Evolutionary conservation across 495 filamentous ascomycete species (phyloP), one percentile per base, ranked within the genome.

Genomic region (Platismatia glauca): DNA sequence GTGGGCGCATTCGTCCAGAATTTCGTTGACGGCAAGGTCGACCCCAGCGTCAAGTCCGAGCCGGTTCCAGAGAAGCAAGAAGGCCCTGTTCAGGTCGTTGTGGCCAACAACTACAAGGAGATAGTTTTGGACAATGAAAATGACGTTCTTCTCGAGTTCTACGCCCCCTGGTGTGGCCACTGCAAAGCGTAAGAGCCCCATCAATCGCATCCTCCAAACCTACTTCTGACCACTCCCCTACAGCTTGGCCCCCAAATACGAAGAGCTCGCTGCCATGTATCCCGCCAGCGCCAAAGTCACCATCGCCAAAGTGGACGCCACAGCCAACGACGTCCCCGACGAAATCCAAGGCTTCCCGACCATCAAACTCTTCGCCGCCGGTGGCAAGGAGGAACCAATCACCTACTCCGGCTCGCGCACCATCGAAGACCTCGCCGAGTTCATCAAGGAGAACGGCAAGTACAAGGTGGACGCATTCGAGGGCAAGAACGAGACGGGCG

Each of bases 161-260:
- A 99, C 77, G 94, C 94, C 38, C 95, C 95, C 53, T 97, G 94
- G 95, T 99, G 95, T 73, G 94, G 94, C 71, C 94, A 98, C 84
- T 98, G 94, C 90, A 98, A 98, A 82, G 85, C 91, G 76, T 83
- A 77, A 72, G 78, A 76, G 52, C 43, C 12, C 55, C 34, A 11
- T 22, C 29, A 38, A 9, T 43, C 41, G 35, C 31, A 34, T 20
- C 18, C 13, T 64, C 38, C 33, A 34, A 9, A 22, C 12, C 35
- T 20, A 46, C 1, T 15, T 50, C 71, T 75, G 60, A 75, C 60
- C 31, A 15, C 33, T 31, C 41, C 46, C 43, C 60, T 58, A 37
- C 27, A 82, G 79, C 72, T 79, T 88, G 64, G 83, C 85, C 43
- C 85, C 85, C 60, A 87, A 87, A 74, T 88, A 87, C 68, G 85